phyloP scores from a whole-genome alignment of 768 basidiomycete species.

The Suillus lakei region DNA sequence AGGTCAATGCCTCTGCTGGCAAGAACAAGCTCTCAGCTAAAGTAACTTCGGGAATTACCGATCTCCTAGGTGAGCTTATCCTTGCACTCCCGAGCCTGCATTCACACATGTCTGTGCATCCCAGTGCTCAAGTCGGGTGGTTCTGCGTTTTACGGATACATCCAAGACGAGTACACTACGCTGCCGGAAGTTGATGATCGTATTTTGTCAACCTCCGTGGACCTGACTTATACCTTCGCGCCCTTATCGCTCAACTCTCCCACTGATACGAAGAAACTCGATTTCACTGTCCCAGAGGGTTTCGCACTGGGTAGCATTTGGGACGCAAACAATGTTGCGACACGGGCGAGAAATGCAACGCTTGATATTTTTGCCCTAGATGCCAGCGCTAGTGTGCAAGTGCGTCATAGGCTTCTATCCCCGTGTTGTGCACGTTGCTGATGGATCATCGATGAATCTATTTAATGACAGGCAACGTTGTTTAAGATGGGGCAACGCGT shows the following conservation, averaged over 20 bases:
- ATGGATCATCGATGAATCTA: neutral
- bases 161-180: conserved; percentile 89
- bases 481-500: conserved; percentile 87
- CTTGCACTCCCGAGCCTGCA: conserved; percentile 25
- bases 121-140: conserved; percentile 90
- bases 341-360: conserved; percentile 63
- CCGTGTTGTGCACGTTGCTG: conserved; percentile 7
- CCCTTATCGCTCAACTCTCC: conserved; percentile 52
- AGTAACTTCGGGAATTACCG: conserved; percentile 73
- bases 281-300: conserved; percentile 46
- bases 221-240: conserved; percentile 70
- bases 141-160: conserved; percentile 81
- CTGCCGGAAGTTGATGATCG: conserved; percentile 83
- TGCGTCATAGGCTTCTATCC: conserved; percentile 36
- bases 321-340: conserved; percentile 59
- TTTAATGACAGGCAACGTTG: conserved; percentile 72
- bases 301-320: conserved; percentile 56
- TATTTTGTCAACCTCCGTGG: conserved; percentile 88
- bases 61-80: conserved; percentile 70
- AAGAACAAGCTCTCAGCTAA: conserved; percentile 65
- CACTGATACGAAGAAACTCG: conserved; percentile 54
- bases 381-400: conserved; percentile 92
- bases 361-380: conserved; percentile 85
- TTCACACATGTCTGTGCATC: neutral
- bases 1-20: conserved; percentile 71